A percentile compares a stretch with the other conserved stretches of the same genome.
Evolutionary conservation across 495 filamentous ascomycete species (phyloP).

Genomic region (Tuber calosporum): DNA sequence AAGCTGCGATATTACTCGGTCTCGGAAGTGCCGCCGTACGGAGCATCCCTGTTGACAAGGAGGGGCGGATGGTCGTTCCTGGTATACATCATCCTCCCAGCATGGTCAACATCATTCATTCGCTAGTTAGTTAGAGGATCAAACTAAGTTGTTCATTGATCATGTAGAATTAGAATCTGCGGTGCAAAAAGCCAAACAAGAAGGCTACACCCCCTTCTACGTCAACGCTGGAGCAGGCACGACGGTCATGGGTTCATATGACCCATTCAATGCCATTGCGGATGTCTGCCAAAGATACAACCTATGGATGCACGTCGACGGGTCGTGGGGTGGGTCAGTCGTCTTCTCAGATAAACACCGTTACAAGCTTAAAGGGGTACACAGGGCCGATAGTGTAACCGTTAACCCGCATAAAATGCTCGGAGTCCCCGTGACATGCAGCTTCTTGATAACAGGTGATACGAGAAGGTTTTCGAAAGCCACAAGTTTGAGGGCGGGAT

Average conservation of each 20-base stretch:
- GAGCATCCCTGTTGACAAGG: constrained; percentile 63
- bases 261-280: constrained; percentile 66
- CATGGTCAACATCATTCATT: background rate
- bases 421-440: constrained; percentile 80
- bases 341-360: constrained; percentile 63
- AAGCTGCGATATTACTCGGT: constrained; percentile 79
- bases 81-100: constrained; percentile 15
- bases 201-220: constrained; percentile 78
- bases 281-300: constrained; percentile 62
- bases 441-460: constrained; percentile 74
- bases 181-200: constrained; percentile 52
- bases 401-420: constrained; percentile 98
- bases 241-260: constrained; percentile 84
- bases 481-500: constrained; percentile 79
- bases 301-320: constrained; percentile 89
- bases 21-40: constrained; percentile 67
- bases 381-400: constrained; percentile 70
- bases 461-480: constrained; percentile 66
- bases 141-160: constrained; percentile 17
- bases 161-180: constrained; percentile 53
- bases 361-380: constrained; percentile 58
- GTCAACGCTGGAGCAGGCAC: constrained; percentile 94
- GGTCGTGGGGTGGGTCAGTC: constrained; percentile 79
- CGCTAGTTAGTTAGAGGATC: constrained; percentile 9
- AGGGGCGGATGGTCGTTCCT: constrained; percentile 62